Evolutionary conservation across 352 stramenopile species (phyloP), one percentile per base, ranked within the genome.

Genomic region (Pythium brachiatum): DNA sequence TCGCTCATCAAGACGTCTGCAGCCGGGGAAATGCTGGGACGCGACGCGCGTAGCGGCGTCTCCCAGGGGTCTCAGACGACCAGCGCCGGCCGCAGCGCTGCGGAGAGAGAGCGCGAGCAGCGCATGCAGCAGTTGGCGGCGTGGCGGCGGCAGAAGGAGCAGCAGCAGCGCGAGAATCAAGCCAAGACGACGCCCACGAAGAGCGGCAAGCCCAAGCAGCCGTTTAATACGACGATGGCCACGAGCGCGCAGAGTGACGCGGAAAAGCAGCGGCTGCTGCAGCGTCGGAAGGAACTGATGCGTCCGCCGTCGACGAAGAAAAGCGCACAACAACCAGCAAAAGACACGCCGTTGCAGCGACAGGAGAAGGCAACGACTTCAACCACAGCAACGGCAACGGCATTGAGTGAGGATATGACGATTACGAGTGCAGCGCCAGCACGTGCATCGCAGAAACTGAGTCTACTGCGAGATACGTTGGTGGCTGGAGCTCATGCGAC

Each of bases 201-300:
- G 27, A 47, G 15, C 38, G 38, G 38, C 38, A 44, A 44, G 38
- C 38, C n/a, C n/a, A n/a, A n/a, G n/a, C n/a, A 46, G 27, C 50
- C 58, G n/a, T 65, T 65, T 27, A 34, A 43, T 21, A 20, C 50
- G 9, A 54, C n/a, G n/a, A n/a, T 23, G 7, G n/a, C 34, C 3
- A 55, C 50, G 23, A 51, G 20, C 44, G 52, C 39, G 2, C 51
- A 44, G 23, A 66, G 60, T 32, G 60, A 55, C 41, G 29, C 44
- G n/a, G 60, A 66, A 31, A 66, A 55, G 60, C 31, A 57, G 4
- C 21, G 25, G 31, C n/a, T 66, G 1, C 53, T 66, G 2, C 60
- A 66, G 41, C n/a, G 20, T 3, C 60, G 60, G 0, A 53, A 53
- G 34, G 60, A 66, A 52, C 44, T 66, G 31, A 66, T 66, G 60